Base-by-base conservation (phyloP, 441 rosid species). In the Biscutella laevigata region DNA sequence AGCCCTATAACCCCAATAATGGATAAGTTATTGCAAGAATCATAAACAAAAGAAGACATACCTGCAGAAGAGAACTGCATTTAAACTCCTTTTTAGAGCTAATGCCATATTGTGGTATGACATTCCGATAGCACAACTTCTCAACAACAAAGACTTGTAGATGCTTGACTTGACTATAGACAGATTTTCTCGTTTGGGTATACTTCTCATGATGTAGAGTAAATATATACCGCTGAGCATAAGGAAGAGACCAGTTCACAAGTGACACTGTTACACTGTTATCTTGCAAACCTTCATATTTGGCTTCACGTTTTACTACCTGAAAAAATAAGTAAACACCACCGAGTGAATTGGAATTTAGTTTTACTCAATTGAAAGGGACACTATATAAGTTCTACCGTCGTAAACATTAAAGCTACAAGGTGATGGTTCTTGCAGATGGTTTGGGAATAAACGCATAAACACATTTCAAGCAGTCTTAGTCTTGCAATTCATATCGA, bases 201-300 rank as follows among this genome's bases (percentile, higher is more conserved):
- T 88, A 91, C 60, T 66, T 74, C 30, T 78, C 78, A 33, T 73
- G 83, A 59, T 83, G 87, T 9, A 74, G 34, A 42, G 78, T 59
- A 67, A 64, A 77, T 22, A 88, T 62, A 73, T 86, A 92, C 46
- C 96, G 89, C 66, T 88, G 98, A 35, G 95, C 91, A 77, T 80
- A 88, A 59, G 98, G 94, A 59, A 92, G 85, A 43, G 78, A 79
- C 98, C 98, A 92, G 66, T 86, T 74, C 59, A 88, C 65, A 60
- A 92, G 66, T 54, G 86, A 74, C 59, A 78, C 71, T 65, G 74
- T 74, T 47, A 66, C 64, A 56, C 72, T 66, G 58, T 70, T 61
- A 62, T 81, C 91, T 49, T 60, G 55, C 67, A 25, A 71, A 57
- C 89, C 82, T 65, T 70, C 47, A 59, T 63, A 78, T 58, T 65